Evolutionary conservation across 2,329 filamentous ascomycete species (phyloP), one percentile per base, ranked within the genome.

Genomic region (Cercospora beticola): DNA sequence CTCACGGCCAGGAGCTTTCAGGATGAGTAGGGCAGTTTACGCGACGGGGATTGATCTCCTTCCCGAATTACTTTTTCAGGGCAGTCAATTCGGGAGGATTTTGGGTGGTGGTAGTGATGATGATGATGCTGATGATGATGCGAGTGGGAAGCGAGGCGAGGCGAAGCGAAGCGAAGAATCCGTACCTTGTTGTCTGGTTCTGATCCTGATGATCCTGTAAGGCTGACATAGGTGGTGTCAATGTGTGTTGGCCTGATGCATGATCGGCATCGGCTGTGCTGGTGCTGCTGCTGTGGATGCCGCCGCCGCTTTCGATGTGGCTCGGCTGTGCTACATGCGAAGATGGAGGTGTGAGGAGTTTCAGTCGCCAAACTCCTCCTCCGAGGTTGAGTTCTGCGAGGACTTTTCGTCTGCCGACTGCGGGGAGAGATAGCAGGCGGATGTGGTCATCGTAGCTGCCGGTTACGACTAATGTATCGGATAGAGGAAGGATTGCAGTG

Each of bases 361-460:
- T 92, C 65, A 98, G 78, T 66, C 94, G 85, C 93, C 95, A 99
- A 2, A 98, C 94, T 1, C 94, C 94, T 26, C 91, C 93, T 2
- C 84, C 87, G 0, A 98, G 84, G 62, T 90, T 84, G 62, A 85
- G 74, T 68, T 93, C 88, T 0, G 87, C 85, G 5, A 93, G 84
- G 2, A 90, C 80, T 33, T 83, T 83, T 57, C 81, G 82, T 4
- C 82, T 80, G 16, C 82, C 78, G 10, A 75, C 58, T 2, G 67
- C 30, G 4, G 79, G 75, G 77, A 72, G 81, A 0, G 84, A 78
- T 60, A 91, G 85, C 1, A 97, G 83, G 12, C 94, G 87, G 18
- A 98, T 83, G 69, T 86, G 84, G 74, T 98, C 94, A 75, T 98
- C 95, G 76, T 98, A 99, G 76, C 92, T 96, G 4, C 95, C 95